Evolutionary conservation across 352 stramenopile genomes (phyloP).

Genomic region (Globisporangium carolinianum): DNA sequence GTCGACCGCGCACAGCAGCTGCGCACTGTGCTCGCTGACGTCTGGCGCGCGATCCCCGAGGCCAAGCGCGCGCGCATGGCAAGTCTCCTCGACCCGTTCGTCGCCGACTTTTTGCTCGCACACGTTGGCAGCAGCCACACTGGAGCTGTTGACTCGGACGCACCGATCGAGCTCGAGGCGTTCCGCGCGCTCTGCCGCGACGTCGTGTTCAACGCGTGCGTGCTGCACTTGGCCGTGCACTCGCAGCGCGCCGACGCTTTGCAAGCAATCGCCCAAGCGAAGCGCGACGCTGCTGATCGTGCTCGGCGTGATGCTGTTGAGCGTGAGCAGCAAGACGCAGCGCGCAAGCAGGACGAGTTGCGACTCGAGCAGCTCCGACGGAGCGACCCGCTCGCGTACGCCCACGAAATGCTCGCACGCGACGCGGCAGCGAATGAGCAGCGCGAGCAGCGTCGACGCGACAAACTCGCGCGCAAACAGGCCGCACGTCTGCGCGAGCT

Average conservation of each 20-base stretch:
- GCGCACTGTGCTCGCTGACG: constrained; percentile 31
- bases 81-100: constrained; percentile 57
- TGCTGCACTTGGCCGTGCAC: constrained; percentile 38
- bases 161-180: constrained; percentile 46
- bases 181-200: constrained; percentile 54
- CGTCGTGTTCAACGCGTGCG: constrained; percentile 45
- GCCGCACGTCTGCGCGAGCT: constrained; percentile 40
- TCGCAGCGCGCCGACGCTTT: constrained; percentile 41
- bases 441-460: constrained; percentile 24
- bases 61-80: constrained; percentile 35
- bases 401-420: constrained; percentile 27
- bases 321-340: constrained; percentile 12
- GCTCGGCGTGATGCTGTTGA: constrained; percentile 5
- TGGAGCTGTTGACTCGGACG: constrained; percentile 10
- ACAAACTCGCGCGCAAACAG: constrained; percentile 41
- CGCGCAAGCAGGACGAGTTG: constrained; percentile 18
- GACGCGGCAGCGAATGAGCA: constrained; percentile 25
- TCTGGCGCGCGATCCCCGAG: constrained; percentile 55
- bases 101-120: constrained; percentile 48
- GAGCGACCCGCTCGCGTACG: constrained; percentile 34
- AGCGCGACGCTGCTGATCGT: constrained; percentile 15
- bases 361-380: constrained; percentile 27
- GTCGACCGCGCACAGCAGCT: constrained; percentile 40
- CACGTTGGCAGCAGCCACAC: constrained; percentile 19
- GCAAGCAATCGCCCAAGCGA: constrained; percentile 3